A percentile compares a stretch with the other conserved stretches of the same genome.
These are phyloP conservation scores for Bromus sterilis DNA, from an alignment of 176 grass and related monocot species.

Conservation along the genomic window DNA sequence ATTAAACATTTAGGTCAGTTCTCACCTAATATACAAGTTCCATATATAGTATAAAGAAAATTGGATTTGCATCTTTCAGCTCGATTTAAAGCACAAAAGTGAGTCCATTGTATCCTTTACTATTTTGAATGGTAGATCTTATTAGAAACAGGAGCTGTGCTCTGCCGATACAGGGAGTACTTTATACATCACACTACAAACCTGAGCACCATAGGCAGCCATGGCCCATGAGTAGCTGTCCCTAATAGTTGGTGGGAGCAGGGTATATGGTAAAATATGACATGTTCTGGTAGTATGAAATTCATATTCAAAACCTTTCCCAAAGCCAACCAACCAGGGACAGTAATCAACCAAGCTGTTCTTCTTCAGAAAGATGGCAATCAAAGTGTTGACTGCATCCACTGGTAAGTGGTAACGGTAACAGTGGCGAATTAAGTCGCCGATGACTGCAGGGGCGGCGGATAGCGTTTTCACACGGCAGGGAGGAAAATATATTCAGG, in stretches of 20 bases:
- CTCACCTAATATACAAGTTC: not conserved
- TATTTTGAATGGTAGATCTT: too few relatives aligned
- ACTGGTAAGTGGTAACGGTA: not conserved
- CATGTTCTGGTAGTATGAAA: not conserved
- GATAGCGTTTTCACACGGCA: conserved; percentile 10
- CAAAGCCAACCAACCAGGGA: not conserved
- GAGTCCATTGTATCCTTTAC: not conserved
- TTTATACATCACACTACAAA: not conserved
- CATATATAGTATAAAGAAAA: not conserved
- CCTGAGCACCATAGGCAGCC: not conserved
- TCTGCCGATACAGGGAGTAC: too few relatives aligned
- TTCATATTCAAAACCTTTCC: not conserved
- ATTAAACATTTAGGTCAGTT: not conserved
- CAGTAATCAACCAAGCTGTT: not conserved
- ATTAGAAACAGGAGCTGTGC: not conserved
- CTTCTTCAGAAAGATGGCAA: not conserved
- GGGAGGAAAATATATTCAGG: not conserved
- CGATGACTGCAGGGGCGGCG: not conserved
- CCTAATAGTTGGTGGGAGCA: not conserved
- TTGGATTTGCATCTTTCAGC: not conserved
- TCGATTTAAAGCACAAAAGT: not conserved
- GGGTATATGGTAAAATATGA: not conserved
- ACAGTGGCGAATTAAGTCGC: not conserved
- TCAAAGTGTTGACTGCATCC: not conserved
- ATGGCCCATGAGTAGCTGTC: not conserved